Evolutionary conservation across 2,329 filamentous ascomycete species (phyloP).

Genomic region (Blumeria hordei): DNA sequence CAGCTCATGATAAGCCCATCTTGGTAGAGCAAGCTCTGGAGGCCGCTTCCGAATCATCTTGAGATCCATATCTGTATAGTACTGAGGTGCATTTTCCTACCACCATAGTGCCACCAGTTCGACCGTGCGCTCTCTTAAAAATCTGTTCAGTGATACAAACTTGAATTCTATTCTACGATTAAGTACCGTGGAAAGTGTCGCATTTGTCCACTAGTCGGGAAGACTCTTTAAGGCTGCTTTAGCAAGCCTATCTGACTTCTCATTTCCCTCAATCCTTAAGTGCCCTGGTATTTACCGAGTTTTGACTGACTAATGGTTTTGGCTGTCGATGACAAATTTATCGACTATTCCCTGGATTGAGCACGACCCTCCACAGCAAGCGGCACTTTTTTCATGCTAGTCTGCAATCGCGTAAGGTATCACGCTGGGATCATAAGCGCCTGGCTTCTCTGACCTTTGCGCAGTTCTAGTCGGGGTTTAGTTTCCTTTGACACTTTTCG

Average conservation of each 20-base stretch:
- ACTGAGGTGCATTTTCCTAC: not conserved
- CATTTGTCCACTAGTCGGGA: not conserved
- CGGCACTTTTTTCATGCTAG: not conserved
- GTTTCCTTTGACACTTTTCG: not conserved
- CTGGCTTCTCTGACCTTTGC: not conserved
- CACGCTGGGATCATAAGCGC: not conserved
- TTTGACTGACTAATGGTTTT: not conserved
- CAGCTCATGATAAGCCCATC: not conserved
- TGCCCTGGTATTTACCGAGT: not conserved
- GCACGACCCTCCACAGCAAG: not conserved
- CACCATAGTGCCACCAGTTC: not conserved
- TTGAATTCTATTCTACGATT: not conserved
- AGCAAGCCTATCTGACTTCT: not conserved
- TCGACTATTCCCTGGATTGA: not conserved
- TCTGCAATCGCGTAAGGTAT: not conserved
- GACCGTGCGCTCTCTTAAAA: not conserved
- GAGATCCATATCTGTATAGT: not conserved
- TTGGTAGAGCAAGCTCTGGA: not conserved
- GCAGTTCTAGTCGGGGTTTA: not conserved
- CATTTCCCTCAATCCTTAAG: not conserved
- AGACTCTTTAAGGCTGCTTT: not conserved
- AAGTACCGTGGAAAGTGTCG: not conserved
- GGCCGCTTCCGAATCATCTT: not conserved
- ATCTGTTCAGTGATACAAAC: not conserved
- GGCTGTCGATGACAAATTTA: not conserved